phyloP scores from a whole-genome alignment of 805 yeast species.

The Schwanniomyces sp. region DNA sequence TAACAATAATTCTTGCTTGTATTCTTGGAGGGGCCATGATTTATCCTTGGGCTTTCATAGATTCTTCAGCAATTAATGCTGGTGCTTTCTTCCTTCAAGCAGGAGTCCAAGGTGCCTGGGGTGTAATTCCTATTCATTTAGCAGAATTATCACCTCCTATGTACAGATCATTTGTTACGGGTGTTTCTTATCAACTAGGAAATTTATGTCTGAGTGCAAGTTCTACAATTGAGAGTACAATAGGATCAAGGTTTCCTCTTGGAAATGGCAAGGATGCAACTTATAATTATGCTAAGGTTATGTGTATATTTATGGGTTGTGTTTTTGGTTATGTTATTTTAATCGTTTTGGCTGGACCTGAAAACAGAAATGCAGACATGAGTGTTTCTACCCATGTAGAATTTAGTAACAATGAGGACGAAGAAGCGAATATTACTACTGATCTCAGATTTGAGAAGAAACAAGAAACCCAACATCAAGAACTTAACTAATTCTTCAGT shows the following conservation, averaged over 20 bases:
- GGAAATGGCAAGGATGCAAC: slow-evolving; percentile 16
- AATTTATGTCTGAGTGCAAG: slow-evolving; percentile 67
- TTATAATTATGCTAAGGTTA: slow-evolving; percentile 57
- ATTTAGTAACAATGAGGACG: background rate
- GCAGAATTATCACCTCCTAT: slow-evolving; percentile 59
- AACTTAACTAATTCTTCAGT: no score
- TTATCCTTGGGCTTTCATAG: slow-evolving; percentile 38
- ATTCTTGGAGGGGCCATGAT: slow-evolving; percentile 39
- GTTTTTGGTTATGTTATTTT: slow-evolving; percentile 55
- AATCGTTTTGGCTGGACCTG: slow-evolving; percentile 60
- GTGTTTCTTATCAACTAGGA: slow-evolving; percentile 67
- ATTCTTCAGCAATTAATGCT: slow-evolving; percentile 47
- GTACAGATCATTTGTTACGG: slow-evolving; percentile 56
- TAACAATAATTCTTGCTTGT: slow-evolving; percentile 31
- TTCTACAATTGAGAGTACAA: slow-evolving; percentile 65
- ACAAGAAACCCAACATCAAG: background rate
- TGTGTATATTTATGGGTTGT: slow-evolving; percentile 68
- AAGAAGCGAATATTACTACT: background rate
- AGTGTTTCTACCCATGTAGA: background rate
- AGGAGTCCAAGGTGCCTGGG: slow-evolving; percentile 71
- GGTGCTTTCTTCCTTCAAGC: slow-evolving; percentile 63
- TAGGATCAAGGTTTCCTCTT: slow-evolving; percentile 52
- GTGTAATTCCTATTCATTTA: slow-evolving; percentile 62
- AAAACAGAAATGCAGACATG: slow-evolving; percentile 30
- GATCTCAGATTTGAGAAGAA: background rate